Evolutionary conservation across 2,329 filamentous ascomycete species (phyloP), one percentile per base, ranked within the genome.

Genomic region (Calcarisporium arbuscula): DNA sequence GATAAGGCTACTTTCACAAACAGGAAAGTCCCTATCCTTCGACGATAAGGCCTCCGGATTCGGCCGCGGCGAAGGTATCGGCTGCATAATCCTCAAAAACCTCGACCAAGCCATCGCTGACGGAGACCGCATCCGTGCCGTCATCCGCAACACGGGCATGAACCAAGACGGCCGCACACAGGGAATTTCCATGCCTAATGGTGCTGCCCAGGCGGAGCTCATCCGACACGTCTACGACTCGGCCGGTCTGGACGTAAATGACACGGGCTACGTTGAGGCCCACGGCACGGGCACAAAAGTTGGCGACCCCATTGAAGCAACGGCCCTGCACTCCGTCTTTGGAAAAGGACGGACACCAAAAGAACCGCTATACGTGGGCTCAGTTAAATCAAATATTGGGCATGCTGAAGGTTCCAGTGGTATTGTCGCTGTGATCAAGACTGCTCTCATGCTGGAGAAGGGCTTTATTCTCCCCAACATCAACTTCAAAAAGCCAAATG

Each of bases 21-120:
- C 64, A 69, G 28, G 62, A 62, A 57, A 63, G 19, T 73, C 63
- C 19, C 62, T 60, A 30, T 70, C 67, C 38, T 32, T 39, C 29
- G 27, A 52, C 47, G 26, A 46, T 34, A n/a, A 39, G 38, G 8
- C 42, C 46, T 29, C 5, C 28, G 78, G 77, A 0, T 82, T 77
- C 43, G 74, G 67, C 1, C 65, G 76, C 8, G 77, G 73, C 11
- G 76, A 80, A 44, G 75, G 73, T 4, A 64, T 67, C 21, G 70
- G 60, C 6, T 58, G 68, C 29, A 41, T 80, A 5, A 48, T 78
- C 10, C 48, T 80, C 10, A 80, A 80, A 54, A 65, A 62, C 1
- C 58, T 79, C 1, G 61, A 66, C 20, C 62, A 72, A 38, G 75
- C 75, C 5, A 50, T 74, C 21, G 54, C 49, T 27, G 72, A 74